Conservation (phyloP, 2,329 filamentous ascomycete genomes). For the Penicillium polonicum region DNA sequence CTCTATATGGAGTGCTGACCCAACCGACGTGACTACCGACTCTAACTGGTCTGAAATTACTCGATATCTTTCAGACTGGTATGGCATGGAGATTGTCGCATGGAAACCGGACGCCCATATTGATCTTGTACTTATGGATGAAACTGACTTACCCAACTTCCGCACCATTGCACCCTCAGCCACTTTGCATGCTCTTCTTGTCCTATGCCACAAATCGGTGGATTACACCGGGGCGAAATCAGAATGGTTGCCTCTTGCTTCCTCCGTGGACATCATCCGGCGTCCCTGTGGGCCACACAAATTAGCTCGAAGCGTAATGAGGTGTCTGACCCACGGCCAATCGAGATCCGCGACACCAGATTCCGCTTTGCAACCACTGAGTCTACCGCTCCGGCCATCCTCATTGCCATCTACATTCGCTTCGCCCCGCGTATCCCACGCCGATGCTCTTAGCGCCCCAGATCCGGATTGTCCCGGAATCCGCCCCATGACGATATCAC, state of each 20-base stretch:
- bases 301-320: conserved; percentile 38
- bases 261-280: conserved; percentile 39
- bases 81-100: conserved; percentile 34
- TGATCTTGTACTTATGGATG: conserved; percentile 39
- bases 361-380: conserved; percentile 16
- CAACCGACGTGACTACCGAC: conserved; percentile 17
- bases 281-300: conserved; percentile 45
- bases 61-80: conserved; percentile 40
- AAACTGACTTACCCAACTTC: conserved; percentile 27
- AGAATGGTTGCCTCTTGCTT: conserved; percentile 32
- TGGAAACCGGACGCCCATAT: conserved; percentile 28
- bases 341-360: conserved; percentile 11
- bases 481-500: neutral
- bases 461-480: neutral
- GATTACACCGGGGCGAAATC: conserved; percentile 33
- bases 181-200: conserved; percentile 35
- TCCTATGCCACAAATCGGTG: conserved; percentile 39
- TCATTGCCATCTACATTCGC: conserved; percentile 1
- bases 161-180: conserved; percentile 16
- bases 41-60: conserved; percentile 30
- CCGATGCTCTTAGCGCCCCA: neutral
- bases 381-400: conserved; percentile 12
- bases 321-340: conserved; percentile 27
- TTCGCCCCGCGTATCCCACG: neutral
- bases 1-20: conserved; percentile 32